Evolutionary conservation across 768 basidiomycete species (phyloP).

Genomic region (Agaricus subrufescens): DNA sequence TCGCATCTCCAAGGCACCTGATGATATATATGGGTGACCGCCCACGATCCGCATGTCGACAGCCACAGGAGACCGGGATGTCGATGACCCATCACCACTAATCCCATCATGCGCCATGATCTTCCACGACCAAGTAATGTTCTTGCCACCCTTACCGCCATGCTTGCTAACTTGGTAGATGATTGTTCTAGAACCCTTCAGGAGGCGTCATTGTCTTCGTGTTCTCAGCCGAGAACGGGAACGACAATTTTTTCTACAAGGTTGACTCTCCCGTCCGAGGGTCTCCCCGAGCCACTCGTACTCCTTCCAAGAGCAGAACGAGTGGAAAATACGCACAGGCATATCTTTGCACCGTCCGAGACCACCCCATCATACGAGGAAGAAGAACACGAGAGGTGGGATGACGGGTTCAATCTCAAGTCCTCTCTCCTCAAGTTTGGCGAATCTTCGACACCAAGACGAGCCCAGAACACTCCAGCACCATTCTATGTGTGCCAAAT

Average conservation of each 20-base stretch:
- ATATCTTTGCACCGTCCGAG: not conserved
- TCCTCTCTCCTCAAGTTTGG: not conserved
- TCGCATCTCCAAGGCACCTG: constrained; percentile 2
- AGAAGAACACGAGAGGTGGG: constrained; percentile 49
- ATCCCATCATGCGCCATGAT: not conserved
- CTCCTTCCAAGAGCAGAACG: not conserved
- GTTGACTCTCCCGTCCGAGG: constrained; percentile 33
- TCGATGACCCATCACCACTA: not conserved
- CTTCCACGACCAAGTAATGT: not conserved
- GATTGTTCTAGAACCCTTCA: constrained; percentile 14
- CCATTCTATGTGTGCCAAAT: not conserved
- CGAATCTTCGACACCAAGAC: constrained; percentile 4
- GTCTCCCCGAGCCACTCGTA: not conserved
- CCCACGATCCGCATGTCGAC: constrained; percentile 2
- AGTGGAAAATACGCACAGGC: constrained; percentile 2
- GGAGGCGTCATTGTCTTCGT: constrained; percentile 15
- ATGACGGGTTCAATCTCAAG: constrained; percentile 51
- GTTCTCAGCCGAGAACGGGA: constrained; percentile 24
- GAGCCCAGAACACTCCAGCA: not conserved
- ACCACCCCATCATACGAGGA: not conserved
- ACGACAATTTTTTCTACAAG: constrained; percentile 57
- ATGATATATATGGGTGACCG: not conserved
- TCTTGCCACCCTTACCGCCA: constrained; percentile 3
- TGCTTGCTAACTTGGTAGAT: constrained; percentile 9
- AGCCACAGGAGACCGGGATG: constrained; percentile 9